Evolutionary conservation across 768 basidiomycete species (phyloP).

Genomic region (Punctularia strigosozonata): DNA sequence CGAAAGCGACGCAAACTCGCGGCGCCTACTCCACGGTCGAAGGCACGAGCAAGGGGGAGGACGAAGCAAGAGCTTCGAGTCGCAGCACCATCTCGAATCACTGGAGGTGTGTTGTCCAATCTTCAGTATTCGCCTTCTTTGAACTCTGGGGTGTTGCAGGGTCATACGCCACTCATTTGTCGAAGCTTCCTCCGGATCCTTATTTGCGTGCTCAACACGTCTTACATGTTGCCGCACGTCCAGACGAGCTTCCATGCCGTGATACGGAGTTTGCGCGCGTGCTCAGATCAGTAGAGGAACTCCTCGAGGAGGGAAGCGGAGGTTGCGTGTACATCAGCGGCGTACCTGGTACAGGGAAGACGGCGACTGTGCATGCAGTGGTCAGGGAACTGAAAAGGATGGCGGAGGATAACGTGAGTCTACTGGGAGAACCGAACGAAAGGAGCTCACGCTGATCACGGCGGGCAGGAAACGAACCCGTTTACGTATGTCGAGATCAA

Average conservation of each 20-base stretch:
- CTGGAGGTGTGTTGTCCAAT: no score
- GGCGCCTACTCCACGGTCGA: constrained; percentile 68
- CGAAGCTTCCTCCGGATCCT: constrained; percentile 56
- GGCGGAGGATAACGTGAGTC: constrained; percentile 60
- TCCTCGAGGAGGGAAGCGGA: constrained; percentile 86
- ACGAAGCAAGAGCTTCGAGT: constrained; percentile 23
- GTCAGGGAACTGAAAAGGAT: constrained; percentile 83
- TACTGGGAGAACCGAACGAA: not conserved
- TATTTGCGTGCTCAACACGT: constrained; percentile 86
- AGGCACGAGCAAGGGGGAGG: constrained; percentile 36
- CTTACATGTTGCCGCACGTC: constrained; percentile 86
- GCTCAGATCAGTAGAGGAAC: constrained; percentile 63
- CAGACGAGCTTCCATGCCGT: constrained; percentile 81
- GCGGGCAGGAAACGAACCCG: constrained; percentile 71
- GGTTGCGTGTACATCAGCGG: constrained; percentile 98
- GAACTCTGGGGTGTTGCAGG: constrained; percentile 22
- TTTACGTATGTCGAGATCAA: constrained; percentile 98
- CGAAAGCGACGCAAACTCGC: constrained; percentile 25
- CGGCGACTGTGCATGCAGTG: constrained; percentile 92
- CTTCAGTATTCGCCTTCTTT: no score
- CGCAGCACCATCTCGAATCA: constrained; percentile 21
- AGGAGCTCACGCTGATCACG: not conserved
- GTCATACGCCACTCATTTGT: constrained; percentile 24
- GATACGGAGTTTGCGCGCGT: constrained; percentile 77
- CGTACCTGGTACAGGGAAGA: constrained; percentile 98